phyloP scores from a whole-genome alignment of 345 rosid genomes.

The Arabis alpina region DNA sequence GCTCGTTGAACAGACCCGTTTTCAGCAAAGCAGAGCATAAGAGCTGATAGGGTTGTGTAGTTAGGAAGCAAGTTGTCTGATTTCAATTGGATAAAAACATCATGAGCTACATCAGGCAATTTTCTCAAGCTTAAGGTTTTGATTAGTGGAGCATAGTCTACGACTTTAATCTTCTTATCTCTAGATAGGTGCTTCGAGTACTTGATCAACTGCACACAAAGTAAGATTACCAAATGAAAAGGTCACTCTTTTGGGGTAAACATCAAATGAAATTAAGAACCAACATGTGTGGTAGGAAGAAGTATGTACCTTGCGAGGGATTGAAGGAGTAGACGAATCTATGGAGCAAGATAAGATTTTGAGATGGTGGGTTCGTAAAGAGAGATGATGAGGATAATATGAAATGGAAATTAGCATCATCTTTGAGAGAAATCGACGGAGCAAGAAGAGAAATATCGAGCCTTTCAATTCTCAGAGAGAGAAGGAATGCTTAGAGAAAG shows the following conservation, averaged over 20 bases:
- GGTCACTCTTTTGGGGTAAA: not conserved
- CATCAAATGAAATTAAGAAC: too few relatives aligned
- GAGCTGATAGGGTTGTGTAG: slow-evolving; percentile 49
- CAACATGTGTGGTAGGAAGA: not conserved
- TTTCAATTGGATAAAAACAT: slow-evolving; percentile 52
- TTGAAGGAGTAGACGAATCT: slow-evolving; percentile 31
- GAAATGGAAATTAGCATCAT: not conserved
- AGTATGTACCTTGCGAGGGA: slow-evolving; percentile 45
- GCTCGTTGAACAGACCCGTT: slow-evolving; percentile 54
- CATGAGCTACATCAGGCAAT: slow-evolving; percentile 49
- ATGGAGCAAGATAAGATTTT: slow-evolving; percentile 32
- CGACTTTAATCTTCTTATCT: slow-evolving; percentile 36
- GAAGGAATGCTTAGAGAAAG: not conserved
- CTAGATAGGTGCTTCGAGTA: slow-evolving; percentile 35
- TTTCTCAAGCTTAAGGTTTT: slow-evolving; percentile 39
- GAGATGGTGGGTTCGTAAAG: slow-evolving; percentile 16
- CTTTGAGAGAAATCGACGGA: not conserved
- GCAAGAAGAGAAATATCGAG: not conserved
- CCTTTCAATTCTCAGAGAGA: too few relatives aligned
- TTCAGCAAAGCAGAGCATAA: slow-evolving; percentile 57
- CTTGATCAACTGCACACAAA: slow-evolving; percentile 39
- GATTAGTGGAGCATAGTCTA: slow-evolving; percentile 51
- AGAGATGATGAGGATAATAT: not conserved
- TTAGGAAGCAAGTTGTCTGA: slow-evolving; percentile 43
- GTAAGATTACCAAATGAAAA: not conserved